phyloP scores from a whole-genome alignment of 139 green algal species.

The Chlorella sp. region DNA sequence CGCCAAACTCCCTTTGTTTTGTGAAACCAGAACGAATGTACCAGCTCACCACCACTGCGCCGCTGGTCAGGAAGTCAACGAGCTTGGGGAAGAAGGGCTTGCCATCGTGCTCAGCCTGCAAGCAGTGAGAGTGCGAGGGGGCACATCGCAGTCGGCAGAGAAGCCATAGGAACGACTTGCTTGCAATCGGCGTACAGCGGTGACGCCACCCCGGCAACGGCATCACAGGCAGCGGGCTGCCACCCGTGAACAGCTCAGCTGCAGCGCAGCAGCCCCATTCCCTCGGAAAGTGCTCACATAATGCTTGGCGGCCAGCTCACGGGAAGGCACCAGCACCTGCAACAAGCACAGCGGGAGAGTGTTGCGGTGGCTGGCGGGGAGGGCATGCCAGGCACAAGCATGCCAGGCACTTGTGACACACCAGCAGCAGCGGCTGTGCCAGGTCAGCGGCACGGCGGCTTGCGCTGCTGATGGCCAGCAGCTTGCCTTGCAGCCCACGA shows the following conservation, averaged over 20 bases:
- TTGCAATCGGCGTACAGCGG: too few relatives aligned
- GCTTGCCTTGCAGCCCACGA: conserved; percentile 72
- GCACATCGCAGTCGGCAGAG: too few relatives aligned
- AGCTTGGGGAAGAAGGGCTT: conserved; percentile 74
- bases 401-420: too few relatives aligned
- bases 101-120: conserved; percentile 52
- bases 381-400: not conserved
- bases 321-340: conserved; percentile 64
- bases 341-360: not conserved
- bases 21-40: too few relatives aligned
- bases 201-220: too few relatives aligned
- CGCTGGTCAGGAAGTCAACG: conserved; percentile 69
- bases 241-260: too few relatives aligned
- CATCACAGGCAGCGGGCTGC: too few relatives aligned
- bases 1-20: too few relatives aligned
- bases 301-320: conserved; percentile 54
- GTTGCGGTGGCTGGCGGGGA: not conserved
- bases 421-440: not conserved
- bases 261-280: too few relatives aligned
- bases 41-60: conserved; percentile 57
- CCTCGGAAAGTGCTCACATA: conserved; percentile 61
- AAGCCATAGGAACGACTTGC: too few relatives aligned
- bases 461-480: too few relatives aligned
- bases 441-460: not conserved
- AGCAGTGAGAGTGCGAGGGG: too few relatives aligned